Base-by-base conservation (phyloP, 1,284 basidiomycete genomes). In the Leccinum pallidistipes region DNA sequence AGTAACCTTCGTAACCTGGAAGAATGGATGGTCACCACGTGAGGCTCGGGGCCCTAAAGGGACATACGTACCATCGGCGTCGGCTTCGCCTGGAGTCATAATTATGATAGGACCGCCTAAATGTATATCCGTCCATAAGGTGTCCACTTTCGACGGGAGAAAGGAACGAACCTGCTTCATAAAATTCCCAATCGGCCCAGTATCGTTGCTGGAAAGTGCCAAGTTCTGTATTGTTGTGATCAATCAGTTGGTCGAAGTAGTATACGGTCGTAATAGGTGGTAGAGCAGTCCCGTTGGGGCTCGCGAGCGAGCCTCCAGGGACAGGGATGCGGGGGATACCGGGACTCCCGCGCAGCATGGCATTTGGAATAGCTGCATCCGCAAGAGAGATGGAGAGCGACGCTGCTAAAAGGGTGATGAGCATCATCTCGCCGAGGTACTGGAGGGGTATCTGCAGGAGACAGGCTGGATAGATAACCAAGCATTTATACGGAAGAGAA, bases 131-230 rank as follows among this genome's bases (percentile, higher is more conserved):
- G 40, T 54, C 40, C 27, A 14, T 58, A 6, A 31, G 24, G 36
- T 1, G 3, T 11, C 8, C 5, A 29, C 58, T 49, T 56, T 18
- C 34, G 29, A 34, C 53, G 57, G 31, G 40, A 21, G 34, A 7
- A 14, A 56, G 56, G 64, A n/a, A 63, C 60, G 29, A 62, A 84
- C 85, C 86, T 51, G 74, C 62, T 68, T 85, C 78, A 67, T 88
- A 90, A 68, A 79, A 86, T 69, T 88, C 83, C 71, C 78, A 86
- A 43, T 84, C 83, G 65, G 83, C 80, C 86, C 86, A 90, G 74
- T 81, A 91, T 40, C 89, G 81, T 72, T 91, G 90, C 71, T 85
- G 79, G 74, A 92, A 91, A 5, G 88, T 91, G n/a, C 89, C 89
- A 21, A 84, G 76, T 14, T 77, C 77, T 5, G 87, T 84, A 59